Percentiles rank a stretch among this genome's conserved stretches.
Evolutionary conservation across 176 grass and related monocot genomes (phyloP).

Genomic region (Hyparrhenia diplandra): DNA sequence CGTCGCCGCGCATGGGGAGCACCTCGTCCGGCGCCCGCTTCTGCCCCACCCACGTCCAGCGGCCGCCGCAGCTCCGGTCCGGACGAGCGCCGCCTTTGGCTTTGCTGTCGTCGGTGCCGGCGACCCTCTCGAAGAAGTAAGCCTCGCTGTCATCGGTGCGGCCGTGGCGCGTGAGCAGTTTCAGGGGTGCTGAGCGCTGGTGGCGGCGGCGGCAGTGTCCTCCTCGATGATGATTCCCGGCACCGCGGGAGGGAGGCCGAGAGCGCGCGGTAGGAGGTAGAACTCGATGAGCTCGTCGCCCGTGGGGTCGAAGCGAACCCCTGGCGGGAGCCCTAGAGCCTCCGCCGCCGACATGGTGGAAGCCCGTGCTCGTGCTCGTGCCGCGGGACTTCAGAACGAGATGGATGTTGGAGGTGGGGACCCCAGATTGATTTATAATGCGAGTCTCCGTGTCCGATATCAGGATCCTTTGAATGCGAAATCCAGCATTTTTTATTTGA

Average conservation of each 20-base stretch:
- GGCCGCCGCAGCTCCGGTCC: background rate
- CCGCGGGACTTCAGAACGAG: background rate
- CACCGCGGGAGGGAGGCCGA: background rate
- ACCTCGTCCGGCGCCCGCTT: background rate
- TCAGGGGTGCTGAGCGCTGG: constrained; percentile 4
- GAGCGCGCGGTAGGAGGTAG: background rate
- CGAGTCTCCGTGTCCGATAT: background rate
- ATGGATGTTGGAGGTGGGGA: background rate
- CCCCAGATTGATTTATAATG: background rate
- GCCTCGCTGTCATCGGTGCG: background rate
- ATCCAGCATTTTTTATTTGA: background rate
- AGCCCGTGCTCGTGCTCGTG: background rate
- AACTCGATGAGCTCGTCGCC: background rate
- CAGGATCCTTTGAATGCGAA: background rate
- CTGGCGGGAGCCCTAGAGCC: background rate
- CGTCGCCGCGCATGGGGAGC: background rate
- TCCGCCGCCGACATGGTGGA: background rate
- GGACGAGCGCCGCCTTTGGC: background rate
- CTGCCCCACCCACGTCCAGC: constrained; percentile 15
- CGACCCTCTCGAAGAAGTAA: constrained; percentile 10
- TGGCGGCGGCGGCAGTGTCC: background rate
- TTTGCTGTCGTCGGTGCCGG: background rate
- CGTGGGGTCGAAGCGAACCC: background rate
- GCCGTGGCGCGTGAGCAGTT: background rate
- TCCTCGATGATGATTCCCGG: constrained; percentile 2